phyloP scores from a whole-genome alignment of 2,329 filamentous ascomycete genomes.

The Botryotinia narcissicola region DNA sequence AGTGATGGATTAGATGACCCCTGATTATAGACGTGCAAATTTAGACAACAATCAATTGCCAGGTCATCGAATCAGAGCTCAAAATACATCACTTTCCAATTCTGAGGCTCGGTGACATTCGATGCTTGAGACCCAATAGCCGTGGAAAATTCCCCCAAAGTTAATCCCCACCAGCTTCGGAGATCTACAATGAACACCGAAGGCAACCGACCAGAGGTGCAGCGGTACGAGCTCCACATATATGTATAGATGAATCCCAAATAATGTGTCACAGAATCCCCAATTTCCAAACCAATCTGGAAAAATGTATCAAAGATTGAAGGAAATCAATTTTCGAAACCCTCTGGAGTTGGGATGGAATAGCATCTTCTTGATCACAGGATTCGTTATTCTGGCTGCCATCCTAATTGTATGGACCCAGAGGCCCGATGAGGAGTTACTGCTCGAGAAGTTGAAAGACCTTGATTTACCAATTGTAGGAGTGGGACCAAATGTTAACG shows the following conservation, averaged over 20 bases:
- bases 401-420: conserved; percentile 5
- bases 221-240: neutral
- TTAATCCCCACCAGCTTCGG: neutral
- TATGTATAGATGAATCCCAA: neutral
- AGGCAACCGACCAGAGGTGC: neutral
- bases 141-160: neutral
- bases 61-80: neutral
- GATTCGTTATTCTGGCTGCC: neutral
- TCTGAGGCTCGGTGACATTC: neutral
- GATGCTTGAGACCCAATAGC: neutral
- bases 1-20: neutral
- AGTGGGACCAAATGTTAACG: conserved; percentile 8
- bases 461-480: conserved; percentile 4
- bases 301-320: neutral
- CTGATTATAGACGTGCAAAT: neutral
- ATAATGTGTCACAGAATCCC: neutral
- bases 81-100: neutral
- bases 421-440: conserved; percentile 1
- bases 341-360: neutral
- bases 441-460: conserved; percentile 2
- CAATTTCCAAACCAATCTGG: neutral
- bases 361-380: neutral
- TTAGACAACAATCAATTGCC: neutral
- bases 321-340: neutral
- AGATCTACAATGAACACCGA: conserved; percentile 6